Percentiles rank a stretch among this genome's conserved stretches.
Evolutionary conservation across 2,329 filamentous ascomycete genomes (phyloP).

Genomic region (Beauveria medogensis): DNA sequence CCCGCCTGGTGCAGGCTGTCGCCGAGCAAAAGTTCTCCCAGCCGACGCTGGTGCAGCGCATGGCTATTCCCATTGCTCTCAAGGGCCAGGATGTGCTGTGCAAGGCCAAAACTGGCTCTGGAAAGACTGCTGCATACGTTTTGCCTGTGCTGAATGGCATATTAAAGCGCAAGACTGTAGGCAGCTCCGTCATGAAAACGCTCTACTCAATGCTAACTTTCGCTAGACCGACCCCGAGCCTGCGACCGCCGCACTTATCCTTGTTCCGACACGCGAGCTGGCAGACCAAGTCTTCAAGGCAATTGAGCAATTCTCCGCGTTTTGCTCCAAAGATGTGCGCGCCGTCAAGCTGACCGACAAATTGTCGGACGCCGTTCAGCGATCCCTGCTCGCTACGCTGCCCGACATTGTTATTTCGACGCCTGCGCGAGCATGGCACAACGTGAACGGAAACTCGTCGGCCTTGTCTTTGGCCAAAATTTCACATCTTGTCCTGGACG

Average conservation of each 20-base stretch:
- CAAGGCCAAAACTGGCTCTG: constrained; percentile 88
- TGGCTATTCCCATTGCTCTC: constrained; percentile 79
- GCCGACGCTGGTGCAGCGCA: constrained; percentile 82
- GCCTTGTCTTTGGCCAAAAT: constrained; percentile 64
- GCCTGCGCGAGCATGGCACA: constrained; percentile 72
- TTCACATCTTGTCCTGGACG: constrained; percentile 78
- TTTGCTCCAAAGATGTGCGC: constrained; percentile 76
- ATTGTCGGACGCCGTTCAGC: constrained; percentile 80
- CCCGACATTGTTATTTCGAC: constrained; percentile 91
- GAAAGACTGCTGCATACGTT: constrained; percentile 94
- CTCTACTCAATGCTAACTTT: constrained; percentile 7
- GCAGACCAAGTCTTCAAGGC: constrained; percentile 82
- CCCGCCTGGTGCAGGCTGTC: constrained; percentile 78
- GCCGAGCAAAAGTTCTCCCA: constrained; percentile 74
- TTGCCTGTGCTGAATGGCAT: constrained; percentile 82
- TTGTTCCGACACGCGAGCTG: constrained; percentile 90
- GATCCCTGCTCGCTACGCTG: constrained; percentile 73
- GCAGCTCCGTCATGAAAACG: constrained; percentile 11
- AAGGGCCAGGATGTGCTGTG: constrained; percentile 85
- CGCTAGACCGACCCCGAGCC: constrained; percentile 40
- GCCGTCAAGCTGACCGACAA: constrained; percentile 85
- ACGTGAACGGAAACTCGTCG: constrained; percentile 57
- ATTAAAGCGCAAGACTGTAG: constrained; percentile 65
- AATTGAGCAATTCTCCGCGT: constrained; percentile 67
- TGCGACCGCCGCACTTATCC: constrained; percentile 68